Evolutionary conservation across 805 yeast genomes (phyloP).

Genomic region (Wickerhamomyces pijperi): DNA sequence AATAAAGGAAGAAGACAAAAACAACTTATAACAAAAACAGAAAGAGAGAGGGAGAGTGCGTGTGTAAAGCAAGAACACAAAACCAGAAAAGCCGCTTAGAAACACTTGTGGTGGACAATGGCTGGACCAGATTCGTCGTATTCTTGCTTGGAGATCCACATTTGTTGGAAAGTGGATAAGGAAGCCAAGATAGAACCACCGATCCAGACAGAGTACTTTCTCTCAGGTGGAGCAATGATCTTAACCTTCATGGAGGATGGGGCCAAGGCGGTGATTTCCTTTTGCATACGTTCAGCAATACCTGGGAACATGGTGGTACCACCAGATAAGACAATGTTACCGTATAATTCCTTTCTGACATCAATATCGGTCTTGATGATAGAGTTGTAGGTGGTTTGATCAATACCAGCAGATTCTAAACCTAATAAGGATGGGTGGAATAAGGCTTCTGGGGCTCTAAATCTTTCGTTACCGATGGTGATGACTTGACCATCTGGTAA

Average conservation of each 20-base stretch:
- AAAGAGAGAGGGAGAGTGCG: background rate
- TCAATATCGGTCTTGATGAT: slow-evolving; percentile 99
- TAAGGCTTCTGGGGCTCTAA: slow-evolving; percentile 99
- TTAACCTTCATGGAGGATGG: slow-evolving; percentile 99
- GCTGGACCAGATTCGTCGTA: slow-evolving; percentile 99
- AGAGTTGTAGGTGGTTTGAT: slow-evolving; percentile 67
- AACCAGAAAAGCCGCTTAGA: slow-evolving; percentile 19
- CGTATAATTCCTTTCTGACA: slow-evolving; percentile 97
- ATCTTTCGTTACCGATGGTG: slow-evolving; percentile 99
- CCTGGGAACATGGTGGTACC: slow-evolving; percentile 99
- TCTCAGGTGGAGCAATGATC: slow-evolving; percentile 98
- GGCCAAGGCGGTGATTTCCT: slow-evolving; percentile 98
- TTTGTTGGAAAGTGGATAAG: slow-evolving; percentile 98
- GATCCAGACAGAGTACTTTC: slow-evolving; percentile 99
- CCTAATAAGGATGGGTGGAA: slow-evolving; percentile 93
- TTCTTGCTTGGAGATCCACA: slow-evolving; percentile 99
- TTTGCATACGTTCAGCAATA: slow-evolving; percentile 99
- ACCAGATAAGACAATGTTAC: slow-evolving; percentile 99
- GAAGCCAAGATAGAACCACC: slow-evolving; percentile 99
- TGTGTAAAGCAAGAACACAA: background rate
- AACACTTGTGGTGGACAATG: slow-evolving; percentile 60
- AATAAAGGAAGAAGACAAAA: background rate
- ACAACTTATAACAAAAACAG: background rate
- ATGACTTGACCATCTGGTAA: slow-evolving; percentile 99
- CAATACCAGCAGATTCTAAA: slow-evolving; percentile 97